A percentile compares a stretch with the other conserved stretches of the same genome.
Evolutionary conservation across 257 asterid genomes (phyloP).

Genomic region (Solanum commersonii): DNA sequence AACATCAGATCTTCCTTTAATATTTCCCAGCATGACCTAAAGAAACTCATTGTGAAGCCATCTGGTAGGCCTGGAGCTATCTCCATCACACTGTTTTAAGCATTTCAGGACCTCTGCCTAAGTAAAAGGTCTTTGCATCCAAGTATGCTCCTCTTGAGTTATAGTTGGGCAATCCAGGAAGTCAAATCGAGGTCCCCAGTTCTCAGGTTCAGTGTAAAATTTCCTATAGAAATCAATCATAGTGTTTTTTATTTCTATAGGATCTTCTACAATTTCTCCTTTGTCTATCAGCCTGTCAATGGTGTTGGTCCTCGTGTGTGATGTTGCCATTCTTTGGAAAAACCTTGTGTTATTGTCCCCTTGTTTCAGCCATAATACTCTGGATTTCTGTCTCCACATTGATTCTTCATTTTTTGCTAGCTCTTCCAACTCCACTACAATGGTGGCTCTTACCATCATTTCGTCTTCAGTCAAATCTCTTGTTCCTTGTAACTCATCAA

Average conservation of each 20-base stretch:
- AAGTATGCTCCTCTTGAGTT: not conserved
- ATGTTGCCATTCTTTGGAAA: not conserved
- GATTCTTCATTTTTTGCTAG: not conserved
- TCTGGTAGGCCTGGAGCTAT: not conserved
- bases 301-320: not conserved
- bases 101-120: not conserved
- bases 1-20: not conserved
- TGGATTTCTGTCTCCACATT: not conserved
- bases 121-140: not conserved
- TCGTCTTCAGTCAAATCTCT: not conserved
- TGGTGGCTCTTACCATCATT: not conserved
- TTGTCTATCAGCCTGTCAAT: not conserved
- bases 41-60: not conserved
- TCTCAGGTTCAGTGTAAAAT: not conserved
- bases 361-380: not conserved
- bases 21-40: not conserved
- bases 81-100: not conserved
- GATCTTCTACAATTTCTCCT: not conserved
- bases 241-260: not conserved
- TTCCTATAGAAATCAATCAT: not conserved
- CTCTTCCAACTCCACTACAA: not conserved
- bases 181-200: not conserved
- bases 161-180: not conserved
- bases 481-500: not conserved
- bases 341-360: not conserved